These are phyloP conservation scores for Candida alai DNA, from an alignment of 805 yeast genomes.

Conservation along the genomic window DNA sequence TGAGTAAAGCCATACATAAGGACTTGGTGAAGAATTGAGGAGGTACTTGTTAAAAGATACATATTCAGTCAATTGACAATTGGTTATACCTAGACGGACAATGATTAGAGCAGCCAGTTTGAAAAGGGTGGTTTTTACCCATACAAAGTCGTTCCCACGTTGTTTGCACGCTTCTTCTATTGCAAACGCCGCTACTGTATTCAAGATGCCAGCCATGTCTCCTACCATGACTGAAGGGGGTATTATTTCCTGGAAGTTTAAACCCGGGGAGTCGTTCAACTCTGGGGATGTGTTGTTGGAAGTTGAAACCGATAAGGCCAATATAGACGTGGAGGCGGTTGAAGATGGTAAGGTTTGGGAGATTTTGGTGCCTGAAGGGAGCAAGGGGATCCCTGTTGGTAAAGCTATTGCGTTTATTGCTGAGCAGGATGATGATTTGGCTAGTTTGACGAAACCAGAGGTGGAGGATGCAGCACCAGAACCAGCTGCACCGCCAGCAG, in stretches of 20 bases:
- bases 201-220: slow-evolving; percentile 97
- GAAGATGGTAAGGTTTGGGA: slow-evolving; percentile 91
- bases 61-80: too few species aligned
- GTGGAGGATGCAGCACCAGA: slow-evolving; percentile 24
- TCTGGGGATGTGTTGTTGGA: slow-evolving; percentile 83
- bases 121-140: too few species aligned
- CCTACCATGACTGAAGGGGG: slow-evolving; percentile 99
- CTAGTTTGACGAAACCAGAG: slow-evolving; percentile 56
- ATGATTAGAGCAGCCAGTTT: slow-evolving; percentile 9
- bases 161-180: slow-evolving; percentile 7
- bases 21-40: too few species aligned
- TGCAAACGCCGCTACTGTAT: slow-evolving; percentile 39
- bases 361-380: slow-evolving; percentile 68
- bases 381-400: slow-evolving; percentile 79
- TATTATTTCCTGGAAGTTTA: slow-evolving; percentile 81
- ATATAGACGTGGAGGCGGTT: slow-evolving; percentile 79
- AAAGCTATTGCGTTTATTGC: slow-evolving; percentile 84
- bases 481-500: slow-evolving; percentile 18
- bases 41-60: too few species aligned
- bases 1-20: too few species aligned
- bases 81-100: not conserved
- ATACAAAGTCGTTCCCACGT: slow-evolving; percentile 1
- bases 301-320: slow-evolving; percentile 85
- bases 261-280: slow-evolving; percentile 60
- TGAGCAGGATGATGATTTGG: slow-evolving; percentile 80